phyloP scores from a whole-genome alignment of 2,329 filamentous ascomycete genomes.

The Colletotrichum ledebouriae region DNA sequence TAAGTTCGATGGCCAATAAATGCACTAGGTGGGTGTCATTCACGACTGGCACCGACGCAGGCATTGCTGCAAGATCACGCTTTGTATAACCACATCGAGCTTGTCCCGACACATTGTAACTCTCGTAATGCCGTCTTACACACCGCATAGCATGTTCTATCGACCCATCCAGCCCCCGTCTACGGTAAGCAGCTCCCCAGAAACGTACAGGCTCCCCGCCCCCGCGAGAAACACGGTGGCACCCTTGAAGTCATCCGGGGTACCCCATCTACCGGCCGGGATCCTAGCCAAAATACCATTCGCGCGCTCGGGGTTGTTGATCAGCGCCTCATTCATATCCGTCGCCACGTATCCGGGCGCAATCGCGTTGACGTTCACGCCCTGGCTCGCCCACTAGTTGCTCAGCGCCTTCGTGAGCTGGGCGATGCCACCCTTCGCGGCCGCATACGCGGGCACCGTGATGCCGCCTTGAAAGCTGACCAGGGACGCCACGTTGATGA shows the following conservation, averaged over 20 bases:
- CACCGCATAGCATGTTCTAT: conserved; percentile 56
- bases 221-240: conserved; percentile 83
- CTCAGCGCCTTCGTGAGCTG: conserved; percentile 87
- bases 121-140: background rate
- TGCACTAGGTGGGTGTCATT: no score
- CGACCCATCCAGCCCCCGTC: conserved; percentile 95
- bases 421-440: conserved; percentile 85
- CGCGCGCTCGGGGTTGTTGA: conserved; percentile 77
- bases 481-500: conserved; percentile 88
- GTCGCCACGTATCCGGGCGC: conserved; percentile 91
- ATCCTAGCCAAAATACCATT: conserved; percentile 83
- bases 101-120: background rate
- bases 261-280: conserved; percentile 86
- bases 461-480: conserved; percentile 88
- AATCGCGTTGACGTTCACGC: conserved; percentile 88
- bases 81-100: background rate
- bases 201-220: conserved; percentile 80
- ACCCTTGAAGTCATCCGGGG: conserved; percentile 89
- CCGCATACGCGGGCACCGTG: conserved; percentile 89
- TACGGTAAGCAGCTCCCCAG: conserved; percentile 83
- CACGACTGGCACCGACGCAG: no score
- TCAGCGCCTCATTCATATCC: conserved; percentile 91
- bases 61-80: conserved; percentile 15
- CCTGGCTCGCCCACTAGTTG: conserved; percentile 87
- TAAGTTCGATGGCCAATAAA: no score